Evolutionary conservation across 2,329 filamentous ascomycete genomes (phyloP), one percentile per base, ranked within the genome.

Genomic region (Cyphellophora europaea): DNA sequence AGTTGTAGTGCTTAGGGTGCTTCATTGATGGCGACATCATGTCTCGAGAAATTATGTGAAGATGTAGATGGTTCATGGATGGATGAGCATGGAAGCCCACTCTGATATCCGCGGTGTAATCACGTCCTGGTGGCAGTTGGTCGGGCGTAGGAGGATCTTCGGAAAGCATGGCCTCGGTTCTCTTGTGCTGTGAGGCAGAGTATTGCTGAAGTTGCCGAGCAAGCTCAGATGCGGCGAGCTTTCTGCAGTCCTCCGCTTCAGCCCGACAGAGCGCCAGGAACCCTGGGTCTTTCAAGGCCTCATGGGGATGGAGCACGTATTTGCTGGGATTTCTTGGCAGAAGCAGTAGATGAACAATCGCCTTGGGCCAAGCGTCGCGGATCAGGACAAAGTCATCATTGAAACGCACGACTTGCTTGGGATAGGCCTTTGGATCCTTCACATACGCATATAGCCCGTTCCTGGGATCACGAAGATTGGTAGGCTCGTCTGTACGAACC

Each of bases 1-100:
- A 91, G 53, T 91, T 85, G 61, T 95, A 96, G 61, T 96, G 91
- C 56, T 87, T 89, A 44, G 77, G 71, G 53, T 89, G 78, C 61
- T 79, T 84, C 58, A 95, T 47, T 30, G 69, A 71, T 8, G 73
- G 69, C 23, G 80, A 86, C 49, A 76, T 69, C 68, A 84, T 80
- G 55, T 98, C 91, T 12, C 75, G 67, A 25, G 82, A 85, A 38
- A 96, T 61, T 18, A 96, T 76, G 57, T 98, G 91, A 3, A 96
- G 69, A 59, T 98, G 91, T 36, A 96, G 55, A 56, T 96, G 86
- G 44, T 74, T 79, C 91, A 98, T 96, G 37, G 81, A 88, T 3
- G 91, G 91, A 47, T 80, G 76, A 3, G 85, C 82, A 61, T 98
- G 91, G 5, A 94, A 72, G 11, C 91, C 91, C 13, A 78, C 72